Evolutionary conservation across 257 asterid species (phyloP), one percentile per base, ranked within the genome.

Genomic region (Thymus mandschuricus): DNA sequence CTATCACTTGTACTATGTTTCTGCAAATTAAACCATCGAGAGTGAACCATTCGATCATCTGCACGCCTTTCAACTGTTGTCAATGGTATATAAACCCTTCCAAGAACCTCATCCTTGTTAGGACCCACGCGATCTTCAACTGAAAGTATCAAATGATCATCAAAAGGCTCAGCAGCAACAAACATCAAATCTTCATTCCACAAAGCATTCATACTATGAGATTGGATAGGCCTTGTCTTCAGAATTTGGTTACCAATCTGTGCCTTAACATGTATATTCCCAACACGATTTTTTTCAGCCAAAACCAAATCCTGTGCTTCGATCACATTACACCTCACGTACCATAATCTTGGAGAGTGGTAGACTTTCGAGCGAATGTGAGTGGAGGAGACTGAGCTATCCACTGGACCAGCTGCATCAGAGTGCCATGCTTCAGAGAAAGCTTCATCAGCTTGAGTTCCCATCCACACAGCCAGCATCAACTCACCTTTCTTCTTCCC

Each of bases 361-460:
- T 93, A 93, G 29, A 93, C 97, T 79, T 93, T 93, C 5, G 97
- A 89, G 46, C 97, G 97, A 56, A 83, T 76, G 63, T 76, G 93
- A 0, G 94, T 56, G 58, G 81, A 77, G 1, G 94, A 68, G 66
- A 63, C 60, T 1, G 91, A 81, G 75, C 85, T 65, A 73, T 87
- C 92, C 38, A 76, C 76, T 3, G 73, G 74, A 35, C 83, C 35
- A 48, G 89, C 86, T 46, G 84, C 88, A 74, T 93, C 98, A 5
- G 96, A 86, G 68, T 86, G 97, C 94, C 90, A 93, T 45, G 98
- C 98, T 56, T 93, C 98, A 0, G 98, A 81, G 67, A 89, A 93
- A n/a, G 98, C 96, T 78, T 91, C 96, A 41, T 93, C 98, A 13
- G 98, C 98, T 75, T 93, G 98, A 38, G 98, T 90, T 66, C 98